Base-by-base conservation (phyloP, 164 flowering plant species). In the Amborella trichopoda region DNA sequence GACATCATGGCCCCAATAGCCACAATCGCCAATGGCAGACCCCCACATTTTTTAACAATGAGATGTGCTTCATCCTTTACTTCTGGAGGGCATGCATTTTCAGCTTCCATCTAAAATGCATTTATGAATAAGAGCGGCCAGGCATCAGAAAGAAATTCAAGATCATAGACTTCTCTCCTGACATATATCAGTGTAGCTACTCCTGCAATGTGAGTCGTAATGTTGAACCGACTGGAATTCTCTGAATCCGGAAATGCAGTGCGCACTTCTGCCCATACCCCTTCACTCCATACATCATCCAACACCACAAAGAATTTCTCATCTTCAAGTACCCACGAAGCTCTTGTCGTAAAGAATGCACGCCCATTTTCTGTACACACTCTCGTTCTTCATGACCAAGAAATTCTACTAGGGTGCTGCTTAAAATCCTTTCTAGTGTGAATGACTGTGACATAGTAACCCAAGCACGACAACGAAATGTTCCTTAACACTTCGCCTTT, bases 231-330 rank as follows among this genome's bases (percentile, higher is more conserved):
- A 24, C 59, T 46, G 27, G 51, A 45, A 16, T 21, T n/a, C 5
- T 3, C 37, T n/a, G n/a, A n/a, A n/a, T n/a, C n/a, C n/a, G n/a
- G n/a, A n/a, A n/a, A n/a, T n/a, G n/a, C n/a, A n/a, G n/a, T n/a
- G n/a, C n/a, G n/a, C n/a, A n/a, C n/a, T n/a, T n/a, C n/a, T n/a
- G n/a, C n/a, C n/a, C n/a, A n/a, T n/a, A n/a, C n/a, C n/a, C 40
- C 34, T 9, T 50, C 37, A 25, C 19, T 27, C 45, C 54, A 50
- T 1, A 39, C 44, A 50, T 40, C 54, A 50, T 50, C 54, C 11
- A 50, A 18, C 20, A 50, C 45, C 6, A 50, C n/a, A 3, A 40
- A 26, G 20, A 39, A 16, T 9, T 24, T 19, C 25, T 39, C 20
- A 23, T 25, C 34, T 8, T 3, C 14, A 49, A 24, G 6, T 18